Conservation (phyloP, 352 stramenopile genomes). For the Phytophthora hybrid region DNA sequence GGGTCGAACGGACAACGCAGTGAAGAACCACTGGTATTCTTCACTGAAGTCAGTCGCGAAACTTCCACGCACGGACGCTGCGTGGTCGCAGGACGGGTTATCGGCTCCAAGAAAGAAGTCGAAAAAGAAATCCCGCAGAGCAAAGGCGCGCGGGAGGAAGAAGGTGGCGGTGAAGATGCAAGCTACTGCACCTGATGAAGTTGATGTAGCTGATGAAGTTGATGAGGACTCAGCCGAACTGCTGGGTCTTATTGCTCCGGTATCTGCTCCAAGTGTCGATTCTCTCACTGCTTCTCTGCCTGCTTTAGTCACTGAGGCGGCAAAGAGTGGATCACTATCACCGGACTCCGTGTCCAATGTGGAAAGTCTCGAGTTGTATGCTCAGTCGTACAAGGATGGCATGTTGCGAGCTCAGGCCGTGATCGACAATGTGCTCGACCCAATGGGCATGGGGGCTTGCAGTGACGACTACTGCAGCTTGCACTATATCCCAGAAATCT, state of each 20-base stretch:
- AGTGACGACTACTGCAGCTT: not conserved
- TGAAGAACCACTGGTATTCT: constrained; percentile 98
- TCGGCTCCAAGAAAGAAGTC: constrained; percentile 13
- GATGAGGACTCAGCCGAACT: not conserved
- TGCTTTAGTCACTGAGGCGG: not conserved
- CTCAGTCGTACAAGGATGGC: constrained; percentile 18
- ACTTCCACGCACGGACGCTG: constrained; percentile 5
- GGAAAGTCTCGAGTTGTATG: constrained; percentile 27
- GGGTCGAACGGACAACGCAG: constrained; percentile 95
- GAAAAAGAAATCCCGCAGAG: constrained; percentile 32
- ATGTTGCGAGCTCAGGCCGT: constrained; percentile 32
- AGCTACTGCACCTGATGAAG: not conserved
- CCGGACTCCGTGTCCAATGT: constrained; percentile 47
- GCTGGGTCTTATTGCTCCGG: not conserved
- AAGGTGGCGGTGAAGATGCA: not conserved
- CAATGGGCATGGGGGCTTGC: constrained; percentile 36
- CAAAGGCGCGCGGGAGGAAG: constrained; percentile 15
- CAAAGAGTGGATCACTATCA: constrained; percentile 37
- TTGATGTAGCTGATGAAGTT: not conserved
- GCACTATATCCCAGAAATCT: not conserved
- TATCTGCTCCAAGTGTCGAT: not conserved
- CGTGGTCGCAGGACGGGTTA: not conserved
- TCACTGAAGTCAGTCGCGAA: constrained; percentile 77
- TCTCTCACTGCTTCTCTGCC: not conserved
- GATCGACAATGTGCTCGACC: constrained; percentile 42